Conservation (phyloP, 1,284 basidiomycete species). For the Austropuccinia psidii region DNA sequence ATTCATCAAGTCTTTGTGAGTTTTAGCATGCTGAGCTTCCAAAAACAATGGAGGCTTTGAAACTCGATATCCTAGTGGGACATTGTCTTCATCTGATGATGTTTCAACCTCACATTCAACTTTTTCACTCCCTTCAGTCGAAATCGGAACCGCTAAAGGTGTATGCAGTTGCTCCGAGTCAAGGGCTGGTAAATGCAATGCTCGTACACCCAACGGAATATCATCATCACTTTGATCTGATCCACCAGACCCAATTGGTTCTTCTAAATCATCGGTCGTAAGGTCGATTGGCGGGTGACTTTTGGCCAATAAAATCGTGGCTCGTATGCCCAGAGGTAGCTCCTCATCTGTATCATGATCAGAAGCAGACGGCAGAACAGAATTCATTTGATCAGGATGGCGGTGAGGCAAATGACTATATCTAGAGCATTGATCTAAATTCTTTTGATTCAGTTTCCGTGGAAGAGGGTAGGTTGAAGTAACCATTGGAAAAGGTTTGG, state of each 20-base stretch:
- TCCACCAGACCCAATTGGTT: constrained; percentile 6
- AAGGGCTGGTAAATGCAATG: not conserved
- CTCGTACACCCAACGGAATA: constrained; percentile 23
- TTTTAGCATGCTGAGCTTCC: no score
- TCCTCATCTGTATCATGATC: constrained; percentile 31
- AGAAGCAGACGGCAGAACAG: constrained; percentile 11
- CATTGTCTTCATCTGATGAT: constrained; percentile 17
- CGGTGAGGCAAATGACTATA: no score
- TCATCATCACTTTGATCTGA: constrained; percentile 29
- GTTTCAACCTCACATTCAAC: not conserved
- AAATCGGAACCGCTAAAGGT: not conserved
- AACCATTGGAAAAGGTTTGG: not conserved
- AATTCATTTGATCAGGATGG: no score
- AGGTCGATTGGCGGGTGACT: constrained; percentile 32
- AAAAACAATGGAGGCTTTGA: not conserved
- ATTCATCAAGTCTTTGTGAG: no score
- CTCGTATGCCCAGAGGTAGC: constrained; percentile 31
- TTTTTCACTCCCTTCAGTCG: not conserved
- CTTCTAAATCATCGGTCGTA: constrained; percentile 26
- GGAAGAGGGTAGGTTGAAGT: not conserved
- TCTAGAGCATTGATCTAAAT: no score
- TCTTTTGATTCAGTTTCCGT: not conserved
- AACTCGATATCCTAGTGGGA: constrained; percentile 24
- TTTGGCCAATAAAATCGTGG: constrained; percentile 17
- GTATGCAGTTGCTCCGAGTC: not conserved